Evolutionary conservation across 2,329 filamentous ascomycete species (phyloP).

Genomic region (Stachybotrys chartarum): DNA sequence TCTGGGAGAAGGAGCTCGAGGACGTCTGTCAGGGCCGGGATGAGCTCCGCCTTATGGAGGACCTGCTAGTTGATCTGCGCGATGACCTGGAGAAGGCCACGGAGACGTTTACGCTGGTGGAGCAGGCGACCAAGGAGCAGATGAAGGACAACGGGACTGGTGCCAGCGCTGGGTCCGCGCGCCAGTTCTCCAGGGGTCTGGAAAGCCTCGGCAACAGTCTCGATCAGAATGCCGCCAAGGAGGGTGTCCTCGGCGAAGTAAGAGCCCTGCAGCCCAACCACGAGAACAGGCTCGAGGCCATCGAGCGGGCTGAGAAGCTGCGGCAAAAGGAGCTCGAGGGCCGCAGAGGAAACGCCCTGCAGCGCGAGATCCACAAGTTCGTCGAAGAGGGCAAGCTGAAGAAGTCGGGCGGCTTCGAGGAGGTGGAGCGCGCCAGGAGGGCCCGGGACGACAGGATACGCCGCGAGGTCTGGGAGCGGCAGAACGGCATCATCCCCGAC

Average conservation of each 20-base stretch:
- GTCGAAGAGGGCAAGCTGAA: constrained; percentile 88
- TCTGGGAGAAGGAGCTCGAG: constrained; percentile 97
- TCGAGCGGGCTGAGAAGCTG: constrained; percentile 91
- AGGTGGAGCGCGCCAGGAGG: constrained; percentile 77
- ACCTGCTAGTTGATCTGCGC: constrained; percentile 83
- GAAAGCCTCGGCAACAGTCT: constrained; percentile 42
- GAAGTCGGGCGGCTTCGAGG: constrained; percentile 92
- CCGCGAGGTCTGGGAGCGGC: constrained; percentile 67
- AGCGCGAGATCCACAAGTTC: constrained; percentile 77
- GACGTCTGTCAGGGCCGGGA: constrained; percentile 94
- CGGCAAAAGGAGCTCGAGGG: constrained; percentile 81
- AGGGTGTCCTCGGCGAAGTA: constrained; percentile 86
- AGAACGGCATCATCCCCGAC: constrained; percentile 48
- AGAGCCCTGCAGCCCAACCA: constrained; percentile 91
- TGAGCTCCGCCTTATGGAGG: constrained; percentile 92
- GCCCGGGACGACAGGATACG: constrained; percentile 82
- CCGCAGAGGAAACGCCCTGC: constrained; percentile 67
- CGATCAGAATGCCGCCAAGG: constrained; percentile 79
- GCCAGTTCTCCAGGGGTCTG: constrained; percentile 50
- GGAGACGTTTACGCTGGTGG: constrained; percentile 89
- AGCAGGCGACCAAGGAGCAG: constrained; percentile 97
- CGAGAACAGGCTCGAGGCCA: constrained; percentile 85
- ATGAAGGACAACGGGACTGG: constrained; percentile 64
- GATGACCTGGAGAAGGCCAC: constrained; percentile 93
- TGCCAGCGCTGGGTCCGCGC: constrained; percentile 41